These are phyloP conservation scores for Penicillium nordicum DNA, from an alignment of 2,329 filamentous ascomycete genomes.

Conservation along the genomic window DNA sequence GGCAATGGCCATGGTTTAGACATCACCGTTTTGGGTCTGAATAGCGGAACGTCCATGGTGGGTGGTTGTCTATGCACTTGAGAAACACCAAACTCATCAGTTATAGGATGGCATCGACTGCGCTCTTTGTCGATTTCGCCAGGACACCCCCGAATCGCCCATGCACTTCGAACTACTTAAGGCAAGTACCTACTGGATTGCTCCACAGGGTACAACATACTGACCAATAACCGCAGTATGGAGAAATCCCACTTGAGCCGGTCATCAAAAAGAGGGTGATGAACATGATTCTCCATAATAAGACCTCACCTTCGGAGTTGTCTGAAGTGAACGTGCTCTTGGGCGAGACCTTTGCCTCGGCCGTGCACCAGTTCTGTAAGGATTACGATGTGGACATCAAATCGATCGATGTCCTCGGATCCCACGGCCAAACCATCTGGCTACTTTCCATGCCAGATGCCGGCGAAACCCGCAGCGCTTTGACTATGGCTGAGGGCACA, in stretches of 20 bases:
- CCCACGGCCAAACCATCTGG: constrained; percentile 60
- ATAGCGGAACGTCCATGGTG: constrained; percentile 53
- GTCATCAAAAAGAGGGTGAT: constrained; percentile 56
- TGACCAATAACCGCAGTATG: constrained; percentile 42
- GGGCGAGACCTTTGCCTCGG: constrained; percentile 55
- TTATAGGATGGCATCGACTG: constrained; percentile 54
- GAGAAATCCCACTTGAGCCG: constrained; percentile 53
- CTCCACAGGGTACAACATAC: not conserved
- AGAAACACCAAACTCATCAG: not conserved
- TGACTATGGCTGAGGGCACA: constrained; percentile 58
- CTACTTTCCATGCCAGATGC: constrained; percentile 52
- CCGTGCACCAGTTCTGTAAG: constrained; percentile 50
- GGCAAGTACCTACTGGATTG: constrained; percentile 8
- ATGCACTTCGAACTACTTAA: constrained; percentile 57
- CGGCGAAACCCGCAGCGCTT: constrained; percentile 47
- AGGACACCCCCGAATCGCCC: constrained; percentile 50
- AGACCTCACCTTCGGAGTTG: constrained; percentile 52
- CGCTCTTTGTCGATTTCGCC: constrained; percentile 55
- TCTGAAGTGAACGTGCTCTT: constrained; percentile 57
- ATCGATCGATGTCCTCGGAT: constrained; percentile 54
- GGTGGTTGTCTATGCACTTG: not conserved
- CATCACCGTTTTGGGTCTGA: constrained; percentile 54
- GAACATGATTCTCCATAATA: constrained; percentile 55
- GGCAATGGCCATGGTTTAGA: constrained; percentile 39
- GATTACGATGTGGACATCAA: constrained; percentile 44